phyloP scores from a whole-genome alignment of 768 basidiomycete species.

The Roridomyces roridus region DNA sequence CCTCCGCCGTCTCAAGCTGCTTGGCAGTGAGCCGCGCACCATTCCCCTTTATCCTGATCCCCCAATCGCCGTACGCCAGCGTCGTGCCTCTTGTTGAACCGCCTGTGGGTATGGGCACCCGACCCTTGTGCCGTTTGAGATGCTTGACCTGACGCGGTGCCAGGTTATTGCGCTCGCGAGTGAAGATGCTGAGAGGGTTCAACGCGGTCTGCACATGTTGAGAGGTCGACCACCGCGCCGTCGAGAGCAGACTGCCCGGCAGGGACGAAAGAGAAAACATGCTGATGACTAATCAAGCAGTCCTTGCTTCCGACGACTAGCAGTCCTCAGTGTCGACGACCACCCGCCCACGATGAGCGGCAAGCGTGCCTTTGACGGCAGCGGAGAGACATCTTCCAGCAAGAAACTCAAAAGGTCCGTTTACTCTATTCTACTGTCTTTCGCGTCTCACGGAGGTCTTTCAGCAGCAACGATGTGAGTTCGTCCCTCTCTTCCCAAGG shows the following conservation, averaged over 20 bases:
- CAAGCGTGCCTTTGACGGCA: slow-evolving; percentile 65
- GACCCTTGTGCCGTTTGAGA: slow-evolving; percentile 90
- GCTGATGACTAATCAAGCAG: slow-evolving; percentile 3
- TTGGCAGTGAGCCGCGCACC: slow-evolving; percentile 86
- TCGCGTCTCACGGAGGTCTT: slow-evolving; percentile 23
- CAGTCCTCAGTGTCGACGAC: too few relatives aligned
- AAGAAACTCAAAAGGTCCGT: slow-evolving; percentile 77
- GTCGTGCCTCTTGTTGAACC: slow-evolving; percentile 95
- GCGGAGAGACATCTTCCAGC: slow-evolving; percentile 49
- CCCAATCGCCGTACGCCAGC: slow-evolving; percentile 91
- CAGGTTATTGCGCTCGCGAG: slow-evolving; percentile 64
- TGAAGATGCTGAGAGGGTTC: slow-evolving; percentile 43
- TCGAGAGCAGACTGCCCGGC: slow-evolving; percentile 13
- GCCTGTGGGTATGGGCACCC: slow-evolving; percentile 83
- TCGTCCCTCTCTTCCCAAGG: slow-evolving; percentile 55
- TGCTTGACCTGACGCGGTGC: slow-evolving; percentile 87
- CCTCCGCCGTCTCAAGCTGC: slow-evolving; percentile 86
- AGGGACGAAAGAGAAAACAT: slow-evolving; percentile 25
- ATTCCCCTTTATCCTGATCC: slow-evolving; percentile 84
- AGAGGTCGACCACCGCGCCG: slow-evolving; percentile 1
- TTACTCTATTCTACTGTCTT: neutral
- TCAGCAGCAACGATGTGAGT: slow-evolving; percentile 74
- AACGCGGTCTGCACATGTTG: slow-evolving; percentile 23
- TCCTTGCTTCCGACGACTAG: slow-evolving; percentile 9
- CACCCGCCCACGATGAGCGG: slow-evolving; percentile 65